Conservation (phyloP, 192 early-diverging fungal genomes). For the Pilobolus umbonatus region DNA sequence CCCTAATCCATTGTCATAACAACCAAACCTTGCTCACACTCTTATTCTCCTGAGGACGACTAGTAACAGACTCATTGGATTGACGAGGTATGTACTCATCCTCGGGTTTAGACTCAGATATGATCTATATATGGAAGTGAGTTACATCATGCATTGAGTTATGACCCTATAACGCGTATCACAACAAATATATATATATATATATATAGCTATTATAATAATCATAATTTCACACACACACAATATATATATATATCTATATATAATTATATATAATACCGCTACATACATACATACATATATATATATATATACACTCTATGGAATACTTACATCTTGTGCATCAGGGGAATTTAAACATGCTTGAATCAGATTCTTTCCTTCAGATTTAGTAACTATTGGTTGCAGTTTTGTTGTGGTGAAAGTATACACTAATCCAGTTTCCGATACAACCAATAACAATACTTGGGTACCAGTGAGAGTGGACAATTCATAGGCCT, state of each 20-base stretch:
- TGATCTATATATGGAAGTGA: neutral
- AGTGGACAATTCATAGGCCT: constrained; percentile 89
- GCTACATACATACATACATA: neutral
- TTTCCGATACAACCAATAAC: constrained; percentile 89
- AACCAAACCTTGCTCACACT: too few species aligned
- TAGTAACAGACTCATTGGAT: too few species aligned
- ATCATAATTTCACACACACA: neutral
- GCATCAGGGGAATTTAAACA: constrained; percentile 87
- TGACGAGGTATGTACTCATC: too few species aligned
- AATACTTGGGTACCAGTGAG: constrained; percentile 94
- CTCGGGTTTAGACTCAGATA: neutral
- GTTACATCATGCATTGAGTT: too few species aligned
- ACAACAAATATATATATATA: neutral
- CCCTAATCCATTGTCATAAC: too few species aligned
- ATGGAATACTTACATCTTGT: neutral
- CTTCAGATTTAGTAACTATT: constrained; percentile 85
- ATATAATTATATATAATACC: neutral
- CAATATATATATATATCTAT: neutral
- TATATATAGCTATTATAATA: neutral
- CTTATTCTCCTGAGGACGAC: too few species aligned
- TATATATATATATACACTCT: neutral
- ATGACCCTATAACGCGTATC: too few species aligned
- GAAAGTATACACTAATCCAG: constrained; percentile 92
- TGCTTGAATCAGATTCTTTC: constrained; percentile 88
- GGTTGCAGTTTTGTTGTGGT: constrained; percentile 92